These are phyloP conservation scores for Alternaria ethzedia DNA, from an alignment of 2,329 filamentous ascomycete species.

Conservation along the genomic window DNA sequence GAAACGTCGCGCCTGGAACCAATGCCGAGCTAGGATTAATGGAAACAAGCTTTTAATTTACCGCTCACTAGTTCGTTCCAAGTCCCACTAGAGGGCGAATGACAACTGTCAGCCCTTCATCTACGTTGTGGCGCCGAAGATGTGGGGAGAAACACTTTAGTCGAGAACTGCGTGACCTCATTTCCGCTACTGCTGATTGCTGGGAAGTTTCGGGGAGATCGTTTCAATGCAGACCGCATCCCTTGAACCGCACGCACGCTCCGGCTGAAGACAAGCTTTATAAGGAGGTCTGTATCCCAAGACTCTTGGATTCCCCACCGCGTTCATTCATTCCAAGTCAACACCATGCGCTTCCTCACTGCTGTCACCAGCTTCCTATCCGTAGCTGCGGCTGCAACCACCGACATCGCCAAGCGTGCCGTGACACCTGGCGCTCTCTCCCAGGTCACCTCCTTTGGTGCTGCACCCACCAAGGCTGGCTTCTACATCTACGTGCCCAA, in stretches of 20 bases:
- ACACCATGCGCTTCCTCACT: slow-evolving; percentile 33
- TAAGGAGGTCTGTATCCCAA: slow-evolving; percentile 2
- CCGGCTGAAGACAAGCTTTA: slow-evolving; percentile 1
- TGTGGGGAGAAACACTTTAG: slow-evolving; percentile 14
- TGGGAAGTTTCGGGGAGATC: slow-evolving; percentile 5
- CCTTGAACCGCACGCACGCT: slow-evolving; percentile 7
- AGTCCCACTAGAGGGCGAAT: neutral
- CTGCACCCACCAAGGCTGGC: slow-evolving; percentile 52
- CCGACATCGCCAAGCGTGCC: slow-evolving; percentile 32
- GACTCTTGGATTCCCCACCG: neutral
- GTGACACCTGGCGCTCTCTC: slow-evolving; percentile 39
- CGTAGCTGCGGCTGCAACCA: slow-evolving; percentile 27
- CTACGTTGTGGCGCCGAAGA: slow-evolving; percentile 1
- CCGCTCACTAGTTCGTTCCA: neutral
- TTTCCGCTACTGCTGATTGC: slow-evolving; percentile 8
- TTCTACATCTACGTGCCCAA: slow-evolving; percentile 62
- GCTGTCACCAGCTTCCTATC: slow-evolving; percentile 27
- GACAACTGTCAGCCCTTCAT: neutral
- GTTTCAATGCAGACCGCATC: slow-evolving; percentile 1
- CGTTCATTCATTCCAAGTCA: neutral
- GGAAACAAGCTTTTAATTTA: slow-evolving; percentile 15
- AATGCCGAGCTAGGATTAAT: slow-evolving; percentile 12
- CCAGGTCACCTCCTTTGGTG: slow-evolving; percentile 52
- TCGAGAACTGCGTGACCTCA: neutral
- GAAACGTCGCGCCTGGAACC: slow-evolving; percentile 2